Evolutionary conservation across 352 stramenopile species (phyloP).

Genomic region (Pythium aristosporum): DNA sequence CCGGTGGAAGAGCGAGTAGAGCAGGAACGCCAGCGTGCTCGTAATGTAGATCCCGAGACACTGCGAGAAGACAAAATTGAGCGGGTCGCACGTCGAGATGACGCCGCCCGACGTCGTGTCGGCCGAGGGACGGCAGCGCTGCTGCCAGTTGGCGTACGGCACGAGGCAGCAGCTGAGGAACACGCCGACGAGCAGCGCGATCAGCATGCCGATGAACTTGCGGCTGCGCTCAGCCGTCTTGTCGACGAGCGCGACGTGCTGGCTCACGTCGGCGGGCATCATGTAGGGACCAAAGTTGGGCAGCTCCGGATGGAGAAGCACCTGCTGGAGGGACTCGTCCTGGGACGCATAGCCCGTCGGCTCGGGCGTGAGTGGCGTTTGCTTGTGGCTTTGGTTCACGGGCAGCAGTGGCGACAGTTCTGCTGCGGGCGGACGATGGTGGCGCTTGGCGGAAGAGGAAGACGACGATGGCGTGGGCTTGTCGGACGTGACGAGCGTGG

Average conservation of each 20-base stretch:
- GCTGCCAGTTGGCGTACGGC: constrained; percentile 78
- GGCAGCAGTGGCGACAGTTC: constrained; percentile 43
- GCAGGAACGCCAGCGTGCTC: constrained; percentile 69
- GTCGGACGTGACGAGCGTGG: constrained; percentile 40
- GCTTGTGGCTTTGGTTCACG: not conserved
- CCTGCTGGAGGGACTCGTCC: constrained; percentile 52
- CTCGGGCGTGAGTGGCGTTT: not conserved
- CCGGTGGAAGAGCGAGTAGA: constrained; percentile 77
- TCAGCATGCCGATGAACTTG: constrained; percentile 55
- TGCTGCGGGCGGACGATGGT: not conserved
- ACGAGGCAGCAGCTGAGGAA: constrained; percentile 79
- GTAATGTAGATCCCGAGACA: constrained; percentile 81
- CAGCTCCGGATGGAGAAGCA: constrained; percentile 68
- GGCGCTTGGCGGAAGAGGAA: not conserved
- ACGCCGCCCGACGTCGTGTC: constrained; percentile 28
- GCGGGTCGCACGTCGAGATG: constrained; percentile 67
- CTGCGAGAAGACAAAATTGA: constrained; percentile 85
- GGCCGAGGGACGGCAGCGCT: constrained; percentile 42
- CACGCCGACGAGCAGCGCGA: constrained; percentile 65
- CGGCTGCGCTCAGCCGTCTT: constrained; percentile 49
- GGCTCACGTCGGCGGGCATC: constrained; percentile 59
- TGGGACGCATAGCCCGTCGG: not conserved
- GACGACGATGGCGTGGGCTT: not conserved
- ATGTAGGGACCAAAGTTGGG: constrained; percentile 84
- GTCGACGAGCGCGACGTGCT: constrained; percentile 58